Base-by-base conservation (phyloP, 139 green algal genomes). In the Marvania coccoides region DNA sequence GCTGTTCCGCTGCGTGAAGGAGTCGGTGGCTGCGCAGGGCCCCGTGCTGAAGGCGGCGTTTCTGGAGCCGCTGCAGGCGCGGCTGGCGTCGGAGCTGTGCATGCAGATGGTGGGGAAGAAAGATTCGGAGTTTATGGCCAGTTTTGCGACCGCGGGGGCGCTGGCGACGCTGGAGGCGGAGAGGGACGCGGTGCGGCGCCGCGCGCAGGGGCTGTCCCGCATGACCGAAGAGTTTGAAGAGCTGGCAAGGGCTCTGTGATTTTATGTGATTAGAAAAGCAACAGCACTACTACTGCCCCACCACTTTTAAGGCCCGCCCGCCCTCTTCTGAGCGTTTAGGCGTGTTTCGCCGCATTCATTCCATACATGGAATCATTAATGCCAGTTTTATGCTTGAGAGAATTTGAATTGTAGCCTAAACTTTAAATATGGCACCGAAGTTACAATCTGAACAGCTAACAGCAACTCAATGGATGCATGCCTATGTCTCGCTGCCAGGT, bases 21-120 rank as follows among this genome's bases (percentile, higher is more conserved):
- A 71, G 35, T 35, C 62, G 1, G 81, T 93, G 26, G 83, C 79
- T 0, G 63, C 72, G 34, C 81, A 91, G 64, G 79, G 74, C 31
- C 78, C 85, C 54, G 93, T 81, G 1, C 81, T 96, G 5, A 91
- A 92, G 69, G 73, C 79, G 23, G 83, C 86, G 0, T 96, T 96
- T 61, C 67, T 96, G 72, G 82, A 93, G 61, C 89, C 88, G 2
- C 54, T 95, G 24, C 63, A 71, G 10, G 60, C 53, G 0, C 33
- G 71, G 35, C 78, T 93, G 59, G 45, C 76, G 1, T 55, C 76
- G 1, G 72, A 90, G 59, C 72, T 93, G 37, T 67, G 75, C 5
- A 58, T 91, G 65, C 79, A 93, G 46, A 96, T 95, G 57, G 86
- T 92, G 60, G 85, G 81, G 1, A 70, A 71, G 24, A 74, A 57